Evolutionary conservation across 2,329 filamentous ascomycete genomes (phyloP).

Genomic region (Colletotrichum gloeosporioides): DNA sequence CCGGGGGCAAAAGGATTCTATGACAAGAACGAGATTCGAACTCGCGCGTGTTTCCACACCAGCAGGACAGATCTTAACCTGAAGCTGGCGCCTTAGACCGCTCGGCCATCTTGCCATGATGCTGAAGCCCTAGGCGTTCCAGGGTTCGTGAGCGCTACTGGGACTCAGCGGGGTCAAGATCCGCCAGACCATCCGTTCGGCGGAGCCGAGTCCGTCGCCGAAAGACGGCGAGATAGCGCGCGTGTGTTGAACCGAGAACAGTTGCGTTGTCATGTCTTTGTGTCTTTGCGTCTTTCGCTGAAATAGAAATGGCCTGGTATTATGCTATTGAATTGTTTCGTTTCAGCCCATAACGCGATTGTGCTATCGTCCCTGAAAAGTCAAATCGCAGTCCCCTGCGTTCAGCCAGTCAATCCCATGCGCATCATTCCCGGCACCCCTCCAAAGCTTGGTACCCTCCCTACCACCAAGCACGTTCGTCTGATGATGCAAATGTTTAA

Average conservation of each 20-base stretch:
- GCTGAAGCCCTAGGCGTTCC: background rate
- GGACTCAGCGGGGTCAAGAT: background rate
- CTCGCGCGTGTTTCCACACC: slow-evolving; percentile 15
- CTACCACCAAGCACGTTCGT: background rate
- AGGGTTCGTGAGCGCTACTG: background rate
- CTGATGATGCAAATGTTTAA: background rate
- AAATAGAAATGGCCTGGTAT: background rate
- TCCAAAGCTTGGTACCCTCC: background rate
- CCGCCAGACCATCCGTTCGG: background rate
- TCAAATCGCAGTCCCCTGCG: background rate
- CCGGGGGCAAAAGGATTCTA: background rate
- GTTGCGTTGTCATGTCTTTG: background rate
- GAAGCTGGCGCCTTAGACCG: slow-evolving; percentile 20
- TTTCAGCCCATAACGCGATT: background rate
- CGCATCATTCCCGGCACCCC: background rate
- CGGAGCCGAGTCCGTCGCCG: background rate
- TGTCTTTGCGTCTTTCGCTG: background rate
- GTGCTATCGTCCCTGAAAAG: background rate
- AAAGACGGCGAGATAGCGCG: background rate
- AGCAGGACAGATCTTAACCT: background rate
- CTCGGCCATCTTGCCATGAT: slow-evolving; percentile 15
- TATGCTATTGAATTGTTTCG: background rate
- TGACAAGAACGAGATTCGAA: slow-evolving; percentile 20
- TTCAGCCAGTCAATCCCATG: background rate
- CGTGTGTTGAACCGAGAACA: background rate